Evolutionary conservation across 345 rosid genomes (phyloP).

Genomic region (Citrus reticulata): DNA sequence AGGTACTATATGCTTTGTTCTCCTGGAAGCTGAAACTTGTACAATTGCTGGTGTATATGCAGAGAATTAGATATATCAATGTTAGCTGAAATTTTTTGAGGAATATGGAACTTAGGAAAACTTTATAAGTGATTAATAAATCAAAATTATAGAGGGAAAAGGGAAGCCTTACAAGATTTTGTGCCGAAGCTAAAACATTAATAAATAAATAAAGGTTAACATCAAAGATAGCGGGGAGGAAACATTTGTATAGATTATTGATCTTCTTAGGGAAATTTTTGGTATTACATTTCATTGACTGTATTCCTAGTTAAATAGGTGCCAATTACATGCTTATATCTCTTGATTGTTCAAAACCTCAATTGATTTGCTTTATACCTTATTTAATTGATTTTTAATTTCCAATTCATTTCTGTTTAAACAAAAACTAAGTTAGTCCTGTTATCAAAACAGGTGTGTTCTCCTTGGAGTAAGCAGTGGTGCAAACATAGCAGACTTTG

Average conservation of each 20-base stretch:
- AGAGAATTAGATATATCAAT: neutral
- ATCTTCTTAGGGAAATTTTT: neutral
- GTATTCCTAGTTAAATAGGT: neutral
- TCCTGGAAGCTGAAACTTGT: neutral
- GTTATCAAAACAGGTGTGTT: conserved; percentile 59
- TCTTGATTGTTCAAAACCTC: neutral
- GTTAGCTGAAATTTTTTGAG: neutral
- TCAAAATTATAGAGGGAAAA: too few species aligned
- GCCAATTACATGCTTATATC: neutral
- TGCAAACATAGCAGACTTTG: conserved; percentile 82
- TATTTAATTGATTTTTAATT: neutral
- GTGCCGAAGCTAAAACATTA: neutral
- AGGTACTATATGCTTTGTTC: neutral
- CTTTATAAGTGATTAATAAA: neutral
- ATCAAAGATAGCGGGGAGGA: neutral
- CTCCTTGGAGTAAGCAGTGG: conserved; percentile 88
- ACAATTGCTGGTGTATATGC: neutral
- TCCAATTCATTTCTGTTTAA: neutral
- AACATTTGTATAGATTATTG: neutral
- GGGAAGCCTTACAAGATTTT: neutral
- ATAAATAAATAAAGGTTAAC: neutral
- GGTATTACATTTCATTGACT: too few species aligned
- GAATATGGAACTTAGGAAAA: neutral
- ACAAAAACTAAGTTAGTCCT: neutral
- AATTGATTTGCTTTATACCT: neutral